phyloP scores from a whole-genome alignment of 306 rosid species.

The Malus orientalis region DNA sequence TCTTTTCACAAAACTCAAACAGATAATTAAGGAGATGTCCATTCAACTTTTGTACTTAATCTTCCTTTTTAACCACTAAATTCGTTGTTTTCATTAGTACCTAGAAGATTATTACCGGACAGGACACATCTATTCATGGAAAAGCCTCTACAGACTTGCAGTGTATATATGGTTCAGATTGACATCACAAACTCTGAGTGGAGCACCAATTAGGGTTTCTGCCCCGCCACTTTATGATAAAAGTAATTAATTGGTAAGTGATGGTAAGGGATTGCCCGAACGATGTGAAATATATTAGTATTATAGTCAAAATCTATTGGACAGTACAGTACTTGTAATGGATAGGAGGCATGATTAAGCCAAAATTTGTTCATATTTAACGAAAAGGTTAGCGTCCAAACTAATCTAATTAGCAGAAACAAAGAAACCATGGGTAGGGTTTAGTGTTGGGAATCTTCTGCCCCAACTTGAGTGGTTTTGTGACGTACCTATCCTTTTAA shows the following conservation, averaged over 20 bases:
- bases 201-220: neutral
- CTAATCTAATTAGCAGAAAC: conserved; percentile 22
- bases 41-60: neutral
- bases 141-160: neutral
- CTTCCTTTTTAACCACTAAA: neutral
- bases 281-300: neutral
- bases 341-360: too few relatives aligned
- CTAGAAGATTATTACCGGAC: neutral
- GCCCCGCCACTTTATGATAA: neutral
- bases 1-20: neutral
- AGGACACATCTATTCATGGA: neutral
- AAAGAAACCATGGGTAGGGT: neutral
- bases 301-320: neutral
- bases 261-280: neutral
- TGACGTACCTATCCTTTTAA: conserved; percentile 21
- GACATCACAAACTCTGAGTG: neutral
- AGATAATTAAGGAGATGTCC: neutral
- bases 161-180: neutral
- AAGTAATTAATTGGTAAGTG: neutral
- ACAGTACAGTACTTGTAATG: neutral
- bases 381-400: conserved; percentile 14
- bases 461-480: conserved; percentile 31
- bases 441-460: conserved; percentile 28
- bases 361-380: neutral
- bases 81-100: neutral